A percentile compares a stretch with the other conserved stretches of the same genome.
Conservation (phyloP, 805 yeast species). For the Ogataea polymorpha region DNA sequence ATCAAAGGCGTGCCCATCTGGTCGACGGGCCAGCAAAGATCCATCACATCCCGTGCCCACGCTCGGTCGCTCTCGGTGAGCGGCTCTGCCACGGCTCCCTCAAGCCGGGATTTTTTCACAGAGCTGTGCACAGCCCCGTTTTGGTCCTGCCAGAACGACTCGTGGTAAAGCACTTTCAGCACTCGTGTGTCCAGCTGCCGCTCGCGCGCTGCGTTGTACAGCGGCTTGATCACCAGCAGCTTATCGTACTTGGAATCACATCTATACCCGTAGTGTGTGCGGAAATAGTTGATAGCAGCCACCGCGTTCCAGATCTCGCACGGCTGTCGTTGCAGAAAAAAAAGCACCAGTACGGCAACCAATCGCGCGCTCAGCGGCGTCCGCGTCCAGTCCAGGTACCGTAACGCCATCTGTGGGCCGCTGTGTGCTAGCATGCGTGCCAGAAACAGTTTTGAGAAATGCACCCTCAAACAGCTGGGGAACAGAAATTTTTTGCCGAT, state of each 20-base stretch:
- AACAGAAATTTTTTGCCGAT: neutral
- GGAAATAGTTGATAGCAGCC: conserved; percentile 10
- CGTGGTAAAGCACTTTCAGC: neutral
- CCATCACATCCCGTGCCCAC: neutral
- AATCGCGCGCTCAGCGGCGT: neutral
- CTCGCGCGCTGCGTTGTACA: conserved; percentile 2
- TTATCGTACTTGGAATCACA: conserved; percentile 2
- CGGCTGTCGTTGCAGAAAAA: conserved; percentile 1
- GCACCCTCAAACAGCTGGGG: neutral
- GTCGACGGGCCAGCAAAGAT: neutral
- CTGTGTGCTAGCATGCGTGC: neutral
- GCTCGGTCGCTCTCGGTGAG: neutral
- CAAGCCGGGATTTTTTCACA: conserved; percentile 1
- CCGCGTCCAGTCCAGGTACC: conserved; percentile 3
- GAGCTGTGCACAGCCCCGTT: neutral
- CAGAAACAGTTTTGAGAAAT: neutral
- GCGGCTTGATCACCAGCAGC: conserved; percentile 1
- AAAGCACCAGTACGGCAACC: neutral
- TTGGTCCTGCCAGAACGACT: conserved; percentile 1
- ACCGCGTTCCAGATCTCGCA: conserved; percentile 7
- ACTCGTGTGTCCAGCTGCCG: neutral
- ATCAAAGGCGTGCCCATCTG: neutral
- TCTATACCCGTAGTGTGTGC: conserved; percentile 1
- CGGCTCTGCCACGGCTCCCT: neutral
- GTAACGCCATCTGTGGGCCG: conserved; percentile 3